These are phyloP conservation scores for Aspergillus cavernicola DNA, from an alignment of 495 filamentous ascomycete species.

Conservation along the genomic window DNA sequence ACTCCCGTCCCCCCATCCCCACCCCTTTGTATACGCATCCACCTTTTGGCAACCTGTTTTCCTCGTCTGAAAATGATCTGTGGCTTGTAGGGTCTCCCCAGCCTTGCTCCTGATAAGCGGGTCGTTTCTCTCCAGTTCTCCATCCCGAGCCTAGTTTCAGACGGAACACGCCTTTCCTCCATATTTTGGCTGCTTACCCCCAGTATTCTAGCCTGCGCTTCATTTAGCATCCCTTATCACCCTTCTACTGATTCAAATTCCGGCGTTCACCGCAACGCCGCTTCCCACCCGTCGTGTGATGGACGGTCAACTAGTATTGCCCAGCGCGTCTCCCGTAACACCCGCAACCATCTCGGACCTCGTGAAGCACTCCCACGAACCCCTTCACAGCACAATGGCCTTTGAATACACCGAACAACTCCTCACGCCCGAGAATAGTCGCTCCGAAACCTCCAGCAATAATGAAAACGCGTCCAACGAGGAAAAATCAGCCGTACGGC, in stretches of 20 bases:
- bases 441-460: conserved; percentile 50
- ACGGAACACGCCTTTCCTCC: conserved; percentile 4
- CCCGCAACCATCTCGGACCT: conserved; percentile 33
- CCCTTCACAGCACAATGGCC: conserved; percentile 34
- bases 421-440: conserved; percentile 45
- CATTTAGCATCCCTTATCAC: not conserved
- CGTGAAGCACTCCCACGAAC: conserved; percentile 26
- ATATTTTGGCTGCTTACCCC: not conserved
- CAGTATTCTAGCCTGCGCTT: not conserved
- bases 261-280: conserved; percentile 1
- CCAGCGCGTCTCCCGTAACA: conserved; percentile 33
- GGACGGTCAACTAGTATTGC: conserved; percentile 15
- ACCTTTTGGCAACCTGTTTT: not conserved
- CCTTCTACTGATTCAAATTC: not conserved
- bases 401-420: conserved; percentile 45
- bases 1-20: conserved; percentile 2
- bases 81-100: not conserved
- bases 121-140: conserved; percentile 6
- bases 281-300: conserved; percentile 3
- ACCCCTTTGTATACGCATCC: not conserved
- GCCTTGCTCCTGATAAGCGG: conserved; percentile 16
- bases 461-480: conserved; percentile 43
- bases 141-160: conserved; percentile 9
- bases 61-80: not conserved
- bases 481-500: conserved; percentile 36